phyloP scores from a whole-genome alignment of 2,329 filamentous ascomycete species.

The Fusarium albidum region DNA sequence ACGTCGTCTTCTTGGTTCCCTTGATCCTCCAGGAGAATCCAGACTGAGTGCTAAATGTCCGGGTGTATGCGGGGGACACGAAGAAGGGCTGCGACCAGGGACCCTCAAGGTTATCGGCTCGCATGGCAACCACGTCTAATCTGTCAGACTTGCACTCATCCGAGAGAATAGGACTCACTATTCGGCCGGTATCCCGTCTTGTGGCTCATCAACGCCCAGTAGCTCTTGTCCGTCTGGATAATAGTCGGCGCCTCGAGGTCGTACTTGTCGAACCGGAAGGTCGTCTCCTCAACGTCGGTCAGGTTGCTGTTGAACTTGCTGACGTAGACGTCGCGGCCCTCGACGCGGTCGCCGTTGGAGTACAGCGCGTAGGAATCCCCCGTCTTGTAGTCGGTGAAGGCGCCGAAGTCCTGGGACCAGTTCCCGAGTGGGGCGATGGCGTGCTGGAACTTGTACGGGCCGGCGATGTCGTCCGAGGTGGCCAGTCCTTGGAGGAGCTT shows the following conservation, averaged over 20 bases:
- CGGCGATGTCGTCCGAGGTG: slow-evolving; percentile 58
- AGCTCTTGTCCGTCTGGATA: slow-evolving; percentile 66
- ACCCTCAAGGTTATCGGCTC: slow-evolving; percentile 56
- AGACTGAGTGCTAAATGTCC: slow-evolving; percentile 61
- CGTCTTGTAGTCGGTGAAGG: slow-evolving; percentile 68
- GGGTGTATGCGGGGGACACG: slow-evolving; percentile 56
- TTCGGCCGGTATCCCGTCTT: slow-evolving; percentile 71
- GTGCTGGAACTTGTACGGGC: slow-evolving; percentile 63
- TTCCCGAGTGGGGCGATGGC: slow-evolving; percentile 65
- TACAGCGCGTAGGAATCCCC: slow-evolving; percentile 65
- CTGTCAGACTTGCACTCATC: background rate
- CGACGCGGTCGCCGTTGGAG: slow-evolving; percentile 63
- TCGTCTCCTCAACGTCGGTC: slow-evolving; percentile 58
- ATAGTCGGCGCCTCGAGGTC: slow-evolving; percentile 69
- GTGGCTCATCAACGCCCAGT: slow-evolving; percentile 69
- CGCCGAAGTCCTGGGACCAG: slow-evolving; percentile 69
- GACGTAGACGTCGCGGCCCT: slow-evolving; percentile 66
- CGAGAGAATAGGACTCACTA: slow-evolving; percentile 37
- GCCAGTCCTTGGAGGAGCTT: slow-evolving; percentile 65
- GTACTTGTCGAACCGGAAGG: slow-evolving; percentile 65
- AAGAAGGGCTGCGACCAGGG: slow-evolving; percentile 63
- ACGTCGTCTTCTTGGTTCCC: slow-evolving; percentile 54
- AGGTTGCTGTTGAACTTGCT: slow-evolving; percentile 61
- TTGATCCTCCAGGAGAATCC: slow-evolving; percentile 58
- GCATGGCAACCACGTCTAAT: slow-evolving; percentile 61